phyloP scores from a whole-genome alignment of 805 yeast species.

The Candida alai region DNA sequence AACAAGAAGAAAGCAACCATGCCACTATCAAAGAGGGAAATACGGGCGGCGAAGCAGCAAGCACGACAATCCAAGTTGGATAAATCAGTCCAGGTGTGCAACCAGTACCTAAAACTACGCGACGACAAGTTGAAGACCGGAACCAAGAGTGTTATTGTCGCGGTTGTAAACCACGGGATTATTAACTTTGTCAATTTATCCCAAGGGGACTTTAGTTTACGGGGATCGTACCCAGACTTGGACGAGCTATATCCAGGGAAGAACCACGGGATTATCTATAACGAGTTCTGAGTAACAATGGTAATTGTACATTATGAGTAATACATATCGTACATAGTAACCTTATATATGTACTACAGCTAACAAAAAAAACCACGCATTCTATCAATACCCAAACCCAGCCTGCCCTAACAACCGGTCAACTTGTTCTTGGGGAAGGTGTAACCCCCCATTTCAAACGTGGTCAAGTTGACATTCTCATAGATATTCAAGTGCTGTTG shows the following conservation, averaged over 20 bases:
- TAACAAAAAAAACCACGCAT: no score
- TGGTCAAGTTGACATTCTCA: constrained; percentile 58
- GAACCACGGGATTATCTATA: constrained; percentile 17
- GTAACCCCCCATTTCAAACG: constrained; percentile 72
- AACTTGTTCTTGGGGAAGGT: constrained; percentile 32
- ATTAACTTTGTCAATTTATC: constrained; percentile 58
- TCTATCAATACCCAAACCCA: background rate
- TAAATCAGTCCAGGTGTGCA: constrained; percentile 20
- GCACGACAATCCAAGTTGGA: constrained; percentile 27
- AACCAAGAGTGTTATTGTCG: constrained; percentile 51
- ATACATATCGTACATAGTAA: background rate
- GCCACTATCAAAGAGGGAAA: constrained; percentile 24
- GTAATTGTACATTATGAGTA: background rate
- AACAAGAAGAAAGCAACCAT: constrained; percentile 11
- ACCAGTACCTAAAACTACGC: constrained; percentile 24
- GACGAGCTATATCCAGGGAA: constrained; percentile 14
- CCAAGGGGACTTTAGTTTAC: constrained; percentile 46
- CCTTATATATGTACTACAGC: no score
- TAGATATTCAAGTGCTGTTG: constrained; percentile 64
- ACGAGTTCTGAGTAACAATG: background rate
- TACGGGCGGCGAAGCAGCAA: constrained; percentile 18
- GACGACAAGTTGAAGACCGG: constrained; percentile 51
- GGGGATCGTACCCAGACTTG: constrained; percentile 12
- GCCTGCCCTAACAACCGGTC: constrained; percentile 9
- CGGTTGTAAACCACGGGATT: constrained; percentile 72